A percentile compares a stretch with the other conserved stretches of the same genome.
phyloP scores from a whole-genome alignment of 2,329 filamentous ascomycete genomes.

The Aspergillus fumigatus region DNA sequence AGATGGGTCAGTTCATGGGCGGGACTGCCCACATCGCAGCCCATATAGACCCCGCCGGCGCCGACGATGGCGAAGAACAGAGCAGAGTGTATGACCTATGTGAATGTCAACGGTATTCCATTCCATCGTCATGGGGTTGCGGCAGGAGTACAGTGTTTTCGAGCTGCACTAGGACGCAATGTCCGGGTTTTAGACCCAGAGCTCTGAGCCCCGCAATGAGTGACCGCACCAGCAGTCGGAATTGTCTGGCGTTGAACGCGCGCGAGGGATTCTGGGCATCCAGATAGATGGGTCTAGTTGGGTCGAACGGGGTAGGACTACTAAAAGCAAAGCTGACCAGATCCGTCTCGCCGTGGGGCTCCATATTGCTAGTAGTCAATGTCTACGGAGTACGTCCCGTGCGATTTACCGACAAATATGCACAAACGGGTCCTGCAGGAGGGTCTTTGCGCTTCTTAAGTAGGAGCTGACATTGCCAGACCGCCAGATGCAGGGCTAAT shows the following conservation, averaged over 20 bases:
- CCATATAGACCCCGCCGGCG: constrained; percentile 40
- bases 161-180: constrained; percentile 30
- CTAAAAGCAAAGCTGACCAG: constrained; percentile 26
- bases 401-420: neutral
- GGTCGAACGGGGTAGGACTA: constrained; percentile 19
- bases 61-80: constrained; percentile 29
- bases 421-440: neutral
- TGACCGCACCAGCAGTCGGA: constrained; percentile 19
- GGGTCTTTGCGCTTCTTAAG: neutral
- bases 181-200: constrained; percentile 22
- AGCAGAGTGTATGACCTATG: constrained; percentile 18
- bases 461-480: neutral
- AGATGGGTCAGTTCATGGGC: constrained; percentile 39
- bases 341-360: neutral
- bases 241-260: constrained; percentile 20
- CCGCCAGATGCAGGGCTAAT: neutral
- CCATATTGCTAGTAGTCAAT: neutral
- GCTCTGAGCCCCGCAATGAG: constrained; percentile 26
- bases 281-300: constrained; percentile 27
- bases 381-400: too few relatives aligned
- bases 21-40: constrained; percentile 41
- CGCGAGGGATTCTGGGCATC: constrained; percentile 25
- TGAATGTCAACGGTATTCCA: neutral
- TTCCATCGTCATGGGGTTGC: neutral
- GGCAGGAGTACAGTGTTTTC: constrained; percentile 25